Percentiles rank a stretch among this genome's conserved stretches.
phyloP scores from a whole-genome alignment of 2,329 filamentous ascomycete genomes.

The Aspergillus calidoustus region DNA sequence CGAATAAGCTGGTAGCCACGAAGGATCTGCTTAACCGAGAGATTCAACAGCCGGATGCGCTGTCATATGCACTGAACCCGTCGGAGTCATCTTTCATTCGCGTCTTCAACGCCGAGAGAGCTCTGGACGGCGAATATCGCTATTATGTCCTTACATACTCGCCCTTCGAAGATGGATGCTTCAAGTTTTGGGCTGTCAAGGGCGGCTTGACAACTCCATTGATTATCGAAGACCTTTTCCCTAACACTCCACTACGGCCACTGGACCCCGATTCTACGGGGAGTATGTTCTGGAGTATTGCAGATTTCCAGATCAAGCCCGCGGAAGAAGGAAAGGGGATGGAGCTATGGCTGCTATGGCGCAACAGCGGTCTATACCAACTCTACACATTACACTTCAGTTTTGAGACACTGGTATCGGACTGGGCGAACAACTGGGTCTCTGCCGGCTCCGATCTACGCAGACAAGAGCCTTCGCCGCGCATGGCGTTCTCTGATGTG shows the following conservation, averaged over 20 bases:
- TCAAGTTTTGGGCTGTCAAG: constrained; percentile 88
- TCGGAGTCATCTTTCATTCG: constrained; percentile 77
- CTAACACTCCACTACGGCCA: constrained; percentile 66
- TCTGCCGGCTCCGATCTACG: constrained; percentile 67
- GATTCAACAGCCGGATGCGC: constrained; percentile 68
- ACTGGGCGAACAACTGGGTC: constrained; percentile 73
- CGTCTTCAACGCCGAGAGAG: constrained; percentile 64
- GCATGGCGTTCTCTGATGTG: constrained; percentile 66
- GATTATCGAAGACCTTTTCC: constrained; percentile 73
- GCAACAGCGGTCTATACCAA: constrained; percentile 79
- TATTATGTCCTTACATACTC: constrained; percentile 82
- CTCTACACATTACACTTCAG: constrained; percentile 75
- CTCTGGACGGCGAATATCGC: constrained; percentile 50
- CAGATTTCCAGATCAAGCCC: constrained; percentile 71
- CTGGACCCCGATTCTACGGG: constrained; percentile 65
- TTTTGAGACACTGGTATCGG: constrained; percentile 63
- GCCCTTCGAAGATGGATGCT: constrained; percentile 82
- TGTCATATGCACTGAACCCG: constrained; percentile 79
- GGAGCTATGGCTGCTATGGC: constrained; percentile 78
- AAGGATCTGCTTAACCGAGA: constrained; percentile 76
- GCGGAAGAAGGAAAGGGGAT: constrained; percentile 59
- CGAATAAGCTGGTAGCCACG: constrained; percentile 74
- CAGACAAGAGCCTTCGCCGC: constrained; percentile 57
- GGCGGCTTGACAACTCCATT: constrained; percentile 62
- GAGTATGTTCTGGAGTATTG: constrained; percentile 78